Conservation (phyloP, 164 flowering plant species). For the Paratinospora sagittata region DNA sequence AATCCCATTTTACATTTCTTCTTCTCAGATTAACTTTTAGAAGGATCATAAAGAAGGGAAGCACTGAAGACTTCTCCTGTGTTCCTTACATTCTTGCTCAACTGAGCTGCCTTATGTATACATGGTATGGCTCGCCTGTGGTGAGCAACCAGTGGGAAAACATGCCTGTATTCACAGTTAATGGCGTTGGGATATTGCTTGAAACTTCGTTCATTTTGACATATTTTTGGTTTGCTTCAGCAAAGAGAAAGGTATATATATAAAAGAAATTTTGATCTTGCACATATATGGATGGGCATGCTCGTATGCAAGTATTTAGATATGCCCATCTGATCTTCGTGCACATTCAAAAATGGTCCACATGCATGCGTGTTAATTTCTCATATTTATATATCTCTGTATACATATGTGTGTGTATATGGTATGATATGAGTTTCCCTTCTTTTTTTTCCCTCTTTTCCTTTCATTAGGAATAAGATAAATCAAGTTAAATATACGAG, state of each 20-base stretch:
- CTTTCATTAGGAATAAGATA: neutral
- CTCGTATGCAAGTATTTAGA: no score
- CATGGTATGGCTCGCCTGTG: slow-evolving; percentile 1
- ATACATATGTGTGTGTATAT: no score
- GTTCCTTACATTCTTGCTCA: neutral
- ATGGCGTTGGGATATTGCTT: neutral
- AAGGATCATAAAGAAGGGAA: neutral
- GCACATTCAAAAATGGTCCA: no score
- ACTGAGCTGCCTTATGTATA: neutral
- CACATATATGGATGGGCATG: no score
- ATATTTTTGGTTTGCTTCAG: slow-evolving; percentile 7
- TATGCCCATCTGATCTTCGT: no score
- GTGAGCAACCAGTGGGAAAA: neutral
- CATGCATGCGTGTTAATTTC: no score
- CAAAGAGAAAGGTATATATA: slow-evolving; percentile 45
- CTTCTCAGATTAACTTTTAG: neutral
- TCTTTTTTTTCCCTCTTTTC: no score
- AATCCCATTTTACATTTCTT: neutral
- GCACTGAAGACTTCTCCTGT: slow-evolving; percentile 1
- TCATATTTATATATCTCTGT: no score
- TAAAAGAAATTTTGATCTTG: neutral
- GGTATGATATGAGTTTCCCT: no score
- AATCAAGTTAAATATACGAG: no score
- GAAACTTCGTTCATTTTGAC: neutral
- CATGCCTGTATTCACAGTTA: neutral